These are phyloP conservation scores for Rugonectria rugulosa DNA, from an alignment of 2,329 filamentous ascomycete genomes.

Conservation along the genomic window DNA sequence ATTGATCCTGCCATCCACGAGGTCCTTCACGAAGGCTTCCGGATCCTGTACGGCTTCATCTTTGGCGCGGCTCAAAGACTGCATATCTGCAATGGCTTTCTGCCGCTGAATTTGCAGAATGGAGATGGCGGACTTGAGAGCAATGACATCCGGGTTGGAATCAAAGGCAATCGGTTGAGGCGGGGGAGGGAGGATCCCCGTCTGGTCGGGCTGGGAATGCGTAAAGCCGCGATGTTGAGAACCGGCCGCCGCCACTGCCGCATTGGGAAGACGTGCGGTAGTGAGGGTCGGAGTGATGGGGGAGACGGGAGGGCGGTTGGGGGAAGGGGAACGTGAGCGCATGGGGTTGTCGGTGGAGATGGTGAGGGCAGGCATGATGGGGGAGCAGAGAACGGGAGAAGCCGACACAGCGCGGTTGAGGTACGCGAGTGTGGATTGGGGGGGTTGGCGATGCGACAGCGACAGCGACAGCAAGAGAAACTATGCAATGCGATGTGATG, in stretches of 20 bases:
- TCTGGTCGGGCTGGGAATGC: conserved; percentile 54
- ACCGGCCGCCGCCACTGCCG: conserved; percentile 13
- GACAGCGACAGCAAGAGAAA: too few species aligned
- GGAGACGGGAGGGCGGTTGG: conserved; percentile 59
- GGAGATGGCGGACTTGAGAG: conserved; percentile 83
- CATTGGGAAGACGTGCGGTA: conserved; percentile 43
- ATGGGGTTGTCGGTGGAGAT: conserved; percentile 40
- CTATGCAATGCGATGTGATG: too few species aligned
- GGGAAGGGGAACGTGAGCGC: conserved; percentile 51
- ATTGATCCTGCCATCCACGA: conserved; percentile 68
- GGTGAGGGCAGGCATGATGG: conserved; percentile 43
- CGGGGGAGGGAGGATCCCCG: conserved; percentile 54
- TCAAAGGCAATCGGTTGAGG: conserved; percentile 65
- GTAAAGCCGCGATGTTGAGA: conserved; percentile 47
- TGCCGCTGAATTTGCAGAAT: conserved; percentile 86
- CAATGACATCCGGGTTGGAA: conserved; percentile 84
- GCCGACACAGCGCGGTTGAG: background rate
- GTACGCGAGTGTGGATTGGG: background rate
- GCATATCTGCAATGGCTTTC: conserved; percentile 79
- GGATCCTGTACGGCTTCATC: conserved; percentile 75
- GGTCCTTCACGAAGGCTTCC: conserved; percentile 72
- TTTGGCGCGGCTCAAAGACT: conserved; percentile 73
- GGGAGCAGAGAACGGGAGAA: background rate
- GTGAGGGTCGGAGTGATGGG: conserved; percentile 61
- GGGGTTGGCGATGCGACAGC: conserved; percentile 5